Evolutionary conservation across 495 filamentous ascomycete genomes (phyloP).

Genomic region (Aspergillus taichungensis): DNA sequence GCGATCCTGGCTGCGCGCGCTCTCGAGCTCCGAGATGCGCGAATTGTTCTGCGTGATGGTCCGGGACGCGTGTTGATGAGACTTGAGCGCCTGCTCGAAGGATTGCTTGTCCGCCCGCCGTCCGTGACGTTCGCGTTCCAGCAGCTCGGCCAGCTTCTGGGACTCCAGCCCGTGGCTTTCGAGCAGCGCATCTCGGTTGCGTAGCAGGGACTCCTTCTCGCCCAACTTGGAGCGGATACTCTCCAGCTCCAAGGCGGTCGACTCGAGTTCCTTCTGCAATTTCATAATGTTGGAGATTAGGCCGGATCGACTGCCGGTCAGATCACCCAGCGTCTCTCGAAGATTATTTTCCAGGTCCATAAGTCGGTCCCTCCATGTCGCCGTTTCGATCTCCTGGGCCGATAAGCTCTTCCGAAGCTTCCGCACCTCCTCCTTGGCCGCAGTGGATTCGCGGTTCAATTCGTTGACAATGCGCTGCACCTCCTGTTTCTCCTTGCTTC

Average conservation of each 20-base stretch:
- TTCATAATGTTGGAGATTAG: slow-evolving; percentile 81
- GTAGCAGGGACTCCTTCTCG: slow-evolving; percentile 83
- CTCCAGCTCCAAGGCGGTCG: slow-evolving; percentile 72
- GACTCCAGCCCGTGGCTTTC: slow-evolving; percentile 83
- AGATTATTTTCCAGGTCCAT: slow-evolving; percentile 83
- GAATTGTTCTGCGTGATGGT: slow-evolving; percentile 77
- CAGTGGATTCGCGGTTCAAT: slow-evolving; percentile 69
- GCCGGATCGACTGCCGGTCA: slow-evolving; percentile 78
- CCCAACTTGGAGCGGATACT: slow-evolving; percentile 60
- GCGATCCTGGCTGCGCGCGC: slow-evolving; percentile 59
- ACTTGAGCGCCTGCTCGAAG: slow-evolving; percentile 79
- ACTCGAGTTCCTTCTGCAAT: slow-evolving; percentile 79
- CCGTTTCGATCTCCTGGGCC: slow-evolving; percentile 75
- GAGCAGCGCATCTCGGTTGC: slow-evolving; percentile 83
- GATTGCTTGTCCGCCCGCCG: slow-evolving; percentile 77
- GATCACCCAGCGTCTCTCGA: slow-evolving; percentile 72
- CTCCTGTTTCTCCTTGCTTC: slow-evolving; percentile 82
- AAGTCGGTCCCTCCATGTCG: slow-evolving; percentile 79
- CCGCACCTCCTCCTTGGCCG: slow-evolving; percentile 80
- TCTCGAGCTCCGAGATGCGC: slow-evolving; percentile 77
- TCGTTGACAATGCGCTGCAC: slow-evolving; percentile 73
- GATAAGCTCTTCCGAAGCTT: slow-evolving; percentile 72
- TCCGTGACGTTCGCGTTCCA: slow-evolving; percentile 82
- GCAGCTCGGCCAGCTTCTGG: slow-evolving; percentile 72
- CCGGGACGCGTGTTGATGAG: slow-evolving; percentile 71